Evolutionary conservation across 2,329 filamentous ascomycete genomes (phyloP).

Genomic region (Nectriaceae sp.): DNA sequence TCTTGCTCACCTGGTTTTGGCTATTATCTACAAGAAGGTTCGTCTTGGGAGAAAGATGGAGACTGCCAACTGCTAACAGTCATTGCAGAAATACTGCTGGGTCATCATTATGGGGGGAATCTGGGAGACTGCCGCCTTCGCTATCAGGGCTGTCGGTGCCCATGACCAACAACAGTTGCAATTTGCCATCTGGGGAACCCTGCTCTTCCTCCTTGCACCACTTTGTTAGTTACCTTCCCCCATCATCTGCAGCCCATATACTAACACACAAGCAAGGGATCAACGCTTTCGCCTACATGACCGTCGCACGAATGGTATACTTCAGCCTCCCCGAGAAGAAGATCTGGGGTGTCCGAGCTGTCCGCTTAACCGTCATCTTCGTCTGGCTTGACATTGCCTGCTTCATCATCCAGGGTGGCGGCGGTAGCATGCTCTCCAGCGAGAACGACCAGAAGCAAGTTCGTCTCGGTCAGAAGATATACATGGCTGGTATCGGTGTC

Average conservation of each 20-base stretch:
- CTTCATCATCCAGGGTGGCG: conserved; percentile 47
- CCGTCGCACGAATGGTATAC: conserved; percentile 41
- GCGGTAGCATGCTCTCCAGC: conserved; percentile 39
- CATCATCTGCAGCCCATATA: too few relatives aligned
- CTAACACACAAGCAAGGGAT: conserved; percentile 34
- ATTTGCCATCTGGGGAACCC: conserved; percentile 32
- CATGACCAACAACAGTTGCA: conserved; percentile 39
- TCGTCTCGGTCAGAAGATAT: conserved; percentile 39
- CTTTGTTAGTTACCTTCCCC: conserved; percentile 32
- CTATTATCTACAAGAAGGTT: conserved; percentile 34
- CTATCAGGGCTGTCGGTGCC: conserved; percentile 37
- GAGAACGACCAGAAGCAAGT: conserved; percentile 26
- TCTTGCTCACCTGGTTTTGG: conserved; percentile 30
- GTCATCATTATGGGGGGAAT: conserved; percentile 41
- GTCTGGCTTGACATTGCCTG: conserved; percentile 50
- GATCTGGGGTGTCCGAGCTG: conserved; percentile 37
- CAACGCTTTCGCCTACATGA: conserved; percentile 49
- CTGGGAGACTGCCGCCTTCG: conserved; percentile 43
- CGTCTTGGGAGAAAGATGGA: background rate
- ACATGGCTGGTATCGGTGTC: conserved; percentile 40
- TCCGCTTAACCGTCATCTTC: conserved; percentile 45
- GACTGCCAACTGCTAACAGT: conserved; percentile 1
- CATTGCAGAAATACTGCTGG: conserved; percentile 37
- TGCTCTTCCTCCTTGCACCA: conserved; percentile 45
- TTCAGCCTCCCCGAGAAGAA: conserved; percentile 40